Conservation (phyloP, 1,139 yeast genomes). For the Lodderomyces elongisporus region DNA sequence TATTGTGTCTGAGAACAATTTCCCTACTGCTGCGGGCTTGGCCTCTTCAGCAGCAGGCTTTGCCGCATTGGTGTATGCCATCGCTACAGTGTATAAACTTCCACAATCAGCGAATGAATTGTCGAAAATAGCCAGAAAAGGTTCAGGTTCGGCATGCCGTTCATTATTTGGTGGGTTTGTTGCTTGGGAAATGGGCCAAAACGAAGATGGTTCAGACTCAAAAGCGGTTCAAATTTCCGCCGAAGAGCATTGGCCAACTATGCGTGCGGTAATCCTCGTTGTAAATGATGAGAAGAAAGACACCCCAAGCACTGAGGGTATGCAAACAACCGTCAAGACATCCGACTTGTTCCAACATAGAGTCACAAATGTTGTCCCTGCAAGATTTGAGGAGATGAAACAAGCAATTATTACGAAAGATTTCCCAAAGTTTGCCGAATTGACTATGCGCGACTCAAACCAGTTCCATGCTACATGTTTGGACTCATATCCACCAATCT, state of each 20-base stretch:
- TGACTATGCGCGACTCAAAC: slow-evolving; percentile 95
- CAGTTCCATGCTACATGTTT: slow-evolving; percentile 96
- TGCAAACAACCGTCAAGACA: slow-evolving; percentile 90
- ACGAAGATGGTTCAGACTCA: slow-evolving; percentile 76
- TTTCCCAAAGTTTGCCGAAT: slow-evolving; percentile 74
- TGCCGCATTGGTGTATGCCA: slow-evolving; percentile 87
- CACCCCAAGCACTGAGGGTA: slow-evolving; percentile 90
- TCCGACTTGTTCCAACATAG: slow-evolving; percentile 82
- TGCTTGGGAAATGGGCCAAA: slow-evolving; percentile 96
- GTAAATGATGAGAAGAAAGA: slow-evolving; percentile 93
- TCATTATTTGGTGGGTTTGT: slow-evolving; percentile 96
- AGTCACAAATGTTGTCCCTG: slow-evolving; percentile 75
- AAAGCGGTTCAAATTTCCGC: slow-evolving; percentile 91
- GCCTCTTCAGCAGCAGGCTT: slow-evolving; percentile 98
- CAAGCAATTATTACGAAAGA: slow-evolving; percentile 64
- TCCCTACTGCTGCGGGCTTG: slow-evolving; percentile 98
- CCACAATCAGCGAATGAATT: slow-evolving; percentile 80
- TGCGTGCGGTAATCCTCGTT: slow-evolving; percentile 88
- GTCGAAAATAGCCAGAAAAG: slow-evolving; percentile 92
- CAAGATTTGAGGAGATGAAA: slow-evolving; percentile 78
- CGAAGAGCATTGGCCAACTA: slow-evolving; percentile 79
- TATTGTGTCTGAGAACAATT: slow-evolving; percentile 90
- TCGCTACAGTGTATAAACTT: slow-evolving; percentile 74
- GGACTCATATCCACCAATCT: slow-evolving; percentile 93
- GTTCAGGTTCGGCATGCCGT: slow-evolving; percentile 97